A percentile compares a stretch with the other conserved stretches of the same genome.
Conservation (phyloP, 2,329 filamentous ascomycete genomes). For the Aaosphaeria arxii region DNA sequence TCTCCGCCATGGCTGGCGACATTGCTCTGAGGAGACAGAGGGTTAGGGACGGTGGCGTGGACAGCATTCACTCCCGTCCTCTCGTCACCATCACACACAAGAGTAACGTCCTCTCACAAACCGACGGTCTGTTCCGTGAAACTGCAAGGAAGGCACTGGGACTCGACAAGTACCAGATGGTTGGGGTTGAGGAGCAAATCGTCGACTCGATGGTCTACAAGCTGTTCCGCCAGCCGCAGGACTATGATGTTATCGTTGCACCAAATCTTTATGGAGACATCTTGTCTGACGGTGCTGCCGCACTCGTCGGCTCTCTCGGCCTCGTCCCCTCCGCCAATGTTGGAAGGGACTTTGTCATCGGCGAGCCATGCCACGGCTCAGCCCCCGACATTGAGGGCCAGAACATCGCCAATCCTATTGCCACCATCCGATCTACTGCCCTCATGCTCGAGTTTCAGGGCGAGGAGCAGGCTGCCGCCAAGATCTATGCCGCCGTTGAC, state of each 20-base stretch:
- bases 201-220: slow-evolving; percentile 99
- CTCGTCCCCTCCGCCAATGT: slow-evolving; percentile 95
- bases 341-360: slow-evolving; percentile 89
- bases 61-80: slow-evolving; percentile 63
- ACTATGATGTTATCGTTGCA: slow-evolving; percentile 97
- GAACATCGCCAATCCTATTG: slow-evolving; percentile 94
- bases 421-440: slow-evolving; percentile 84
- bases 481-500: slow-evolving; percentile 90
- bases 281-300: slow-evolving; percentile 90
- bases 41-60: slow-evolving; percentile 60
- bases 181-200: slow-evolving; percentile 91
- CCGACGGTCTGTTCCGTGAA: slow-evolving; percentile 90
- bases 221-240: slow-evolving; percentile 91
- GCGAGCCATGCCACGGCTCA: slow-evolving; percentile 95
- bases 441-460: slow-evolving; percentile 96
- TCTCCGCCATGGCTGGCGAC: slow-evolving; percentile 89
- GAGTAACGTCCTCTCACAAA: slow-evolving; percentile 94
- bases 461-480: slow-evolving; percentile 79
- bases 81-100: slow-evolving; percentile 98
- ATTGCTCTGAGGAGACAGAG: slow-evolving; percentile 86
- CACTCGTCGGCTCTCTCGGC: slow-evolving; percentile 86
- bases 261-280: slow-evolving; percentile 98
- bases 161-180: slow-evolving; percentile 57
- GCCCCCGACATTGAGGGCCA: slow-evolving; percentile 93
- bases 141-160: slow-evolving; percentile 73